Percentiles rank a stretch among this genome's conserved stretches.
These are phyloP conservation scores for Globisporangium carolinianum DNA, from an alignment of 352 stramenopile species.

Conservation along the genomic window DNA sequence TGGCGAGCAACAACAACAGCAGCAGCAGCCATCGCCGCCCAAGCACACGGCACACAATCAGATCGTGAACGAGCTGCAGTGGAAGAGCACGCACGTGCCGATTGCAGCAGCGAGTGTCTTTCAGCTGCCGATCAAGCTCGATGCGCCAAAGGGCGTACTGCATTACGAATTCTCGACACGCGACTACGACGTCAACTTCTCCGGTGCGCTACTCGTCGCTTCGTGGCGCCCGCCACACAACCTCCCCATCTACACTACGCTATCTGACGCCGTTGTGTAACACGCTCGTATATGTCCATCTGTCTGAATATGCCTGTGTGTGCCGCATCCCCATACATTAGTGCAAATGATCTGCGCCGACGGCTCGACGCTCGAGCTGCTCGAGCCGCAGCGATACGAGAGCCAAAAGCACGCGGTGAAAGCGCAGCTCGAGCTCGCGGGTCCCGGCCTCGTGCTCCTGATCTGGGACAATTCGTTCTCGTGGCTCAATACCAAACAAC, in stretches of 20 bases:
- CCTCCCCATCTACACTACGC: not conserved
- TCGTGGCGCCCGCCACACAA: too few relatives aligned
- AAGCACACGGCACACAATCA: conserved; percentile 3
- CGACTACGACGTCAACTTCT: conserved; percentile 72
- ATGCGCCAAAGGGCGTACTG: conserved; percentile 45
- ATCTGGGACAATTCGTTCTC: conserved; percentile 82
- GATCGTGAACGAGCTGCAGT: conserved; percentile 59
- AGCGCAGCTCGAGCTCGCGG: conserved; percentile 33
- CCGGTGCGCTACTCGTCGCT: conserved; percentile 8
- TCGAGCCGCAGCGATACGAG: conserved; percentile 53
- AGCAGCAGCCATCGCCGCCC: conserved; percentile 8
- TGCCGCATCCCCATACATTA: not conserved
- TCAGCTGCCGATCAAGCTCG: conserved; percentile 68
- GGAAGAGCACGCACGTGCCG: conserved; percentile 70
- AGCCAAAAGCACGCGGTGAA: conserved; percentile 47
- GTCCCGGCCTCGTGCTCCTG: conserved; percentile 54
- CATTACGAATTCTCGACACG: conserved; percentile 61
- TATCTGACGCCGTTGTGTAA: too few relatives aligned
- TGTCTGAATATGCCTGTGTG: not conserved
- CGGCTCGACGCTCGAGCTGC: conserved; percentile 44
- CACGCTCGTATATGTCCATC: too few relatives aligned
- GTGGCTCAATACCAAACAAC: conserved; percentile 74
- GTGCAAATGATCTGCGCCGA: conserved; percentile 61
- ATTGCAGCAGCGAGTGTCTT: conserved; percentile 59
- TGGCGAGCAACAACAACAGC: conserved; percentile 1